Evolutionary conservation across 192 early-diverging fungal genomes (phyloP).

Genomic region (Radiomyces spectabilis): DNA sequence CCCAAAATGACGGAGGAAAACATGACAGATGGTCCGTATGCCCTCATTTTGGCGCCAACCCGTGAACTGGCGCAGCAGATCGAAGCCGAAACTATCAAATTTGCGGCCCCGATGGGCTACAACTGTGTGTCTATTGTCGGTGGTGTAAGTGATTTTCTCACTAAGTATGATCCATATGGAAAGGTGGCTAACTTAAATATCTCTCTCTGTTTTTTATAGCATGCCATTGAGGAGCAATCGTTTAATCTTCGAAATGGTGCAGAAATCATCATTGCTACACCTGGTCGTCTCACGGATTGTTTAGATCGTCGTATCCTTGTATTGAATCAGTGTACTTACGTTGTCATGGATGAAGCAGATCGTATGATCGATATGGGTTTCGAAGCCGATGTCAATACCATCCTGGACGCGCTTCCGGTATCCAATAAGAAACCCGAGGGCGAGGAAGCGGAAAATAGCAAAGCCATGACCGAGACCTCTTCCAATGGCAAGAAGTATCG

Average conservation of each 20-base stretch:
- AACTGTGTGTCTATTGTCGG: constrained; percentile 80
- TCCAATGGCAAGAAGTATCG: constrained; percentile 50
- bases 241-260: constrained; percentile 86
- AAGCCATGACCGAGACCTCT: constrained; percentile 27
- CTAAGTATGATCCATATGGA: background rate
- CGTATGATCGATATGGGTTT: constrained; percentile 95
- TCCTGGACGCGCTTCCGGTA: constrained; percentile 88
- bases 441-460: constrained; percentile 57
- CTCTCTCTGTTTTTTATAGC: constrained; percentile 52
- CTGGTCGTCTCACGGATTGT: constrained; percentile 90
- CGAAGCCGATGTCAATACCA: constrained; percentile 91
- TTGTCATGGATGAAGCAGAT: constrained; percentile 99
- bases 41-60: constrained; percentile 91
- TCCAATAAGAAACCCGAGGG: constrained; percentile 84
- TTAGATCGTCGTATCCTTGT: constrained; percentile 86
- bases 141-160: constrained; percentile 38
- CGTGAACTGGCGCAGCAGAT: constrained; percentile 98
- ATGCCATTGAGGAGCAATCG: constrained; percentile 83
- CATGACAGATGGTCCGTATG: constrained; percentile 83
- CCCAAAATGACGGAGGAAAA: constrained; percentile 74
- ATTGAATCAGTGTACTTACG: constrained; percentile 90
- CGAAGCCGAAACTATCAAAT: constrained; percentile 88
- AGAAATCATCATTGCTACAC: constrained; percentile 97
- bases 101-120: constrained; percentile 78
- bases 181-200: constrained; percentile 14